Percentiles rank a stretch among this genome's conserved stretches.
Conservation (phyloP, 140 eudicot species). For the Ambrosia hybrid region DNA sequence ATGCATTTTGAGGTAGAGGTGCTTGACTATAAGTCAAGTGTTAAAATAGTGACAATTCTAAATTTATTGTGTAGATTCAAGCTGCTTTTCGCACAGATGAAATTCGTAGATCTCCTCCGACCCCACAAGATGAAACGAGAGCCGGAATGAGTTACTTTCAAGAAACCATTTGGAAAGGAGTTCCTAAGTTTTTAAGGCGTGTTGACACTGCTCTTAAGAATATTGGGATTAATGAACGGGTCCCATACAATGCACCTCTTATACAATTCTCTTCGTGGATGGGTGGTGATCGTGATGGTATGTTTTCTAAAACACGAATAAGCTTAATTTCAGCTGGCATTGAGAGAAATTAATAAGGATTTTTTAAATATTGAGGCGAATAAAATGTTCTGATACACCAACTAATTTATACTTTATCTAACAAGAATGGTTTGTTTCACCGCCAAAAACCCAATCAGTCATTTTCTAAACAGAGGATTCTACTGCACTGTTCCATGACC, state of each 20-base stretch:
- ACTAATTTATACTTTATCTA: too few relatives aligned
- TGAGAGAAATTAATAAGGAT: too few relatives aligned
- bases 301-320: too few relatives aligned
- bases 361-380: too few relatives aligned
- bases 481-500: too few relatives aligned
- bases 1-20: conserved; percentile 2
- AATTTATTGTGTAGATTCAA: conserved; percentile 63
- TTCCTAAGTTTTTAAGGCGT: conserved; percentile 88
- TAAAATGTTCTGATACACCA: too few relatives aligned
- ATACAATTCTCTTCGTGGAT: conserved; percentile 99
- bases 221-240: conserved; percentile 90
- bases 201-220: conserved; percentile 95
- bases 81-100: conserved; percentile 99
- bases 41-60: conserved; percentile 2
- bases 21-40: conserved; percentile 1
- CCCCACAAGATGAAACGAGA: conserved; percentile 99
- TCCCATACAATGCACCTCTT: conserved; percentile 96
- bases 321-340: too few relatives aligned
- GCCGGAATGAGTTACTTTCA: conserved; percentile 99
- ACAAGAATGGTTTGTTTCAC: too few relatives aligned
- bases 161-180: conserved; percentile 98
- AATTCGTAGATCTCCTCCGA: conserved; percentile 81
- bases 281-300: conserved; percentile 99
- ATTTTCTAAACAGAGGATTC: too few relatives aligned
- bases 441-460: too few relatives aligned